Base-by-base conservation (phyloP, 306 rosid species). In the Notholithocarpus densiflorus region DNA sequence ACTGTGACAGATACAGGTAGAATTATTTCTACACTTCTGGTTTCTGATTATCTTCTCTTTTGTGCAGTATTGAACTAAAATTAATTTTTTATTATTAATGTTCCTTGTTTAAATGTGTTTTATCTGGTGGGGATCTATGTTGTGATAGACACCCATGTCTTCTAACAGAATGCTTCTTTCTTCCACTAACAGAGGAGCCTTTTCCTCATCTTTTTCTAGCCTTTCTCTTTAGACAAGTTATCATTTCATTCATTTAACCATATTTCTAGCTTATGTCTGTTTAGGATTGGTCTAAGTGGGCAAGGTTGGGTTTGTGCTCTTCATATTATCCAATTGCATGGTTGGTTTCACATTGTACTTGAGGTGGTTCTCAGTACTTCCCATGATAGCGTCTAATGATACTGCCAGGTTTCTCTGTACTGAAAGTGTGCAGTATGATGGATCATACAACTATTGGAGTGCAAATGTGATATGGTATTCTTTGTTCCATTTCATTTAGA, bases 351-450 rank as follows among this genome's bases (percentile, higher is more conserved):
- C 7, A 27, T 14, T 37, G 18, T 64, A 64, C 45, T 64, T 29
- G 43, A 64, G 40, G 43, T 29, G 70, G 20, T 5, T 29, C 29
- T 29, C 20, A 64, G 76, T 74, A 93, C 97, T 91, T 93, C 99
- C 99, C 83, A 96, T 26, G 89, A 73, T 87, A 82, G 87, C 69
- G 7, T 73, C 62, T 15, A n/a, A 20, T 79, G 97, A 88, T 84
- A 94, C 94, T 90, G 94, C 93, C 97, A 96, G 99, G 99, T 96
- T 93, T 93, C 97, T 91, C 96, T 96, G 98, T 85, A 93, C 89
- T 93, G 99, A 80, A 97, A 96, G 98, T 93, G 99, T 93, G 88
- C 99, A 90, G 98, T 96, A 93, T 93, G 98, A 96, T 93, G 97
- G 96, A 56, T 93, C 94, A 17, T 72, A 91, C 94, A 96, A 66